Evolutionary conservation across 2,329 filamentous ascomycete species (phyloP).

Genomic region (Trichocomaceae sp.): DNA sequence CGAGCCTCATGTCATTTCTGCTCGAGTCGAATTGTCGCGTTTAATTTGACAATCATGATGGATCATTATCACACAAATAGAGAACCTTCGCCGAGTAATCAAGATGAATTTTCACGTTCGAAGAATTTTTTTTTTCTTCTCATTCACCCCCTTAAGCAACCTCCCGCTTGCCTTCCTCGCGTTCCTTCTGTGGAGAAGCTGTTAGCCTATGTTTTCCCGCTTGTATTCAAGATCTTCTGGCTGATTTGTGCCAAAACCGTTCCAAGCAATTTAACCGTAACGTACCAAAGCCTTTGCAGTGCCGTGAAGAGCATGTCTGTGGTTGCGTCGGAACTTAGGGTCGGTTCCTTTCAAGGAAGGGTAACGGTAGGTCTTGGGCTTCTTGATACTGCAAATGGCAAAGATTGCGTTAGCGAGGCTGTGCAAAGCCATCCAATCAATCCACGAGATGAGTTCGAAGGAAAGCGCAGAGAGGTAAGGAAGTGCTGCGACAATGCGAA

Average conservation of each 20-base stretch:
- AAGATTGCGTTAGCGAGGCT: neutral
- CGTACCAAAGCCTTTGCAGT: constrained; percentile 96
- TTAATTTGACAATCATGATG: constrained; percentile 10
- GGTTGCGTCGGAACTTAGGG: constrained; percentile 99
- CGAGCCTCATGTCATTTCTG: constrained; percentile 4
- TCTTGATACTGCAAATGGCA: constrained; percentile 76
- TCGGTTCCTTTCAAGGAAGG: constrained; percentile 97
- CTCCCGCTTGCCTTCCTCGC: constrained; percentile 92
- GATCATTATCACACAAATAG: constrained; percentile 9
- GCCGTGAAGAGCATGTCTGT: constrained; percentile 98
- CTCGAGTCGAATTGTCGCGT: constrained; percentile 14
- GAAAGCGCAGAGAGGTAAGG: neutral
- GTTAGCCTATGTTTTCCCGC: constrained; percentile 25
- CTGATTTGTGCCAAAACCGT: neutral
- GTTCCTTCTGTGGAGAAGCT: constrained; percentile 69
- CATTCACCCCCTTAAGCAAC: constrained; percentile 63
- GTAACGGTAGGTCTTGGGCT: constrained; percentile 98
- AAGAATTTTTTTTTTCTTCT: constrained; percentile 14
- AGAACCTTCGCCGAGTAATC: constrained; percentile 8
- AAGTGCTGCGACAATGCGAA: neutral
- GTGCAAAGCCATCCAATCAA: neutral
- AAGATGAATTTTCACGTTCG: constrained; percentile 1
- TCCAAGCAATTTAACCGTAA: constrained; percentile 20
- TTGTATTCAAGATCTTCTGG: neutral
- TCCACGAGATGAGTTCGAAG: neutral